phyloP scores from a whole-genome alignment of 192 early-diverging fungal species.

The Pilaira anomala region DNA sequence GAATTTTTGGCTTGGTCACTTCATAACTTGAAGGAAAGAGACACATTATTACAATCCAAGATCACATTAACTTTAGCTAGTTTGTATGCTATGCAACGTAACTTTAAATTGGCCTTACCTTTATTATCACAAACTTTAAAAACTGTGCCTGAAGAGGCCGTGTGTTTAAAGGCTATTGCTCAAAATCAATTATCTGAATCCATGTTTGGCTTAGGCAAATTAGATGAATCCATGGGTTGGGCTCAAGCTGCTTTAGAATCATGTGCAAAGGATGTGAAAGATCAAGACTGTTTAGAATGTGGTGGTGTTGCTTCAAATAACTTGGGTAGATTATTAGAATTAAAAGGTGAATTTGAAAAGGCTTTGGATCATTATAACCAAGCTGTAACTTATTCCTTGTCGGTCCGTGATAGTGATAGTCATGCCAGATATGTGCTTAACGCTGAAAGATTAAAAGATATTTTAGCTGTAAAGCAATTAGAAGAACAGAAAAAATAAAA shows the following conservation, averaged over 20 bases:
- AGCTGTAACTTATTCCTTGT: slow-evolving; percentile 36
- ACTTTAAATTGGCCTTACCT: slow-evolving; percentile 46
- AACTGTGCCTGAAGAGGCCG: slow-evolving; percentile 24
- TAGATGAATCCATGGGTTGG: slow-evolving; percentile 56
- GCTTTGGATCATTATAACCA: slow-evolving; percentile 40
- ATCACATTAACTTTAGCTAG: slow-evolving; percentile 38
- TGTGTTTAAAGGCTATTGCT: slow-evolving; percentile 50
- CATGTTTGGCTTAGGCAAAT: slow-evolving; percentile 41
- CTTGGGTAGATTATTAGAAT: slow-evolving; percentile 50
- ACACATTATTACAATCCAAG: not conserved
- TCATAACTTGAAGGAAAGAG: slow-evolving; percentile 3
- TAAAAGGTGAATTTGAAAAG: slow-evolving; percentile 40
- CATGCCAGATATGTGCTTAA: slow-evolving; percentile 17
- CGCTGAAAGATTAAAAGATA: slow-evolving; percentile 11
- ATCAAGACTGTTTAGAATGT: slow-evolving; percentile 54
- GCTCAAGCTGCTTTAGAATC: slow-evolving; percentile 47
- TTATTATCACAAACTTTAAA: slow-evolving; percentile 46
- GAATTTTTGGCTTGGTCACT: slow-evolving; percentile 49
- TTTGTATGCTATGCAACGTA: slow-evolving; percentile 47
- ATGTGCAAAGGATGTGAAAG: slow-evolving; percentile 31
- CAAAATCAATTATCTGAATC: slow-evolving; percentile 52
- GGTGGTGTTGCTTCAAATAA: slow-evolving; percentile 49
- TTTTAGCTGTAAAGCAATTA: not conserved
- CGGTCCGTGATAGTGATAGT: slow-evolving; percentile 38
- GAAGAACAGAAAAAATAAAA: not conserved